Evolutionary conservation across 192 early-diverging fungal genomes (phyloP).

Genomic region (Allomyces macrogynus): DNA sequence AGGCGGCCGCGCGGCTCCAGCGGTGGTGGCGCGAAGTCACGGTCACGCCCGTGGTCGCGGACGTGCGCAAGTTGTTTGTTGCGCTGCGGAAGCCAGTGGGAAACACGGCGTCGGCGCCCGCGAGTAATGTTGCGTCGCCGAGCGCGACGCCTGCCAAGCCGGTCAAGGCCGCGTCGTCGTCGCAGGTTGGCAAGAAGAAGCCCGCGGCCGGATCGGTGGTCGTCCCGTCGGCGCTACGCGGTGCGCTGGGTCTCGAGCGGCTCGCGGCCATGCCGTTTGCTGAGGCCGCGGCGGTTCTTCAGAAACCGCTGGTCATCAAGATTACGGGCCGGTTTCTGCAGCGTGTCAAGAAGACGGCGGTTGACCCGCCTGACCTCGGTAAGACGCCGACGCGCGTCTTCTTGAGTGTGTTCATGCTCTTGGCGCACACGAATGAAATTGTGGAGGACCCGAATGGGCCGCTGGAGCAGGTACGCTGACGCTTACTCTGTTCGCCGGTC

Average conservation of each 20-base stretch:
- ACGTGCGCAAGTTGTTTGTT: not conserved
- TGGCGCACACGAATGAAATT: not conserved
- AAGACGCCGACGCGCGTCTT: not conserved
- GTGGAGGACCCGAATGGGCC: not conserved
- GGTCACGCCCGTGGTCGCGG: not conserved
- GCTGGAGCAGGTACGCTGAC: not conserved
- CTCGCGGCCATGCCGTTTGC: not conserved
- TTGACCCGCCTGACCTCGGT: not conserved
- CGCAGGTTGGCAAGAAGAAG: not conserved
- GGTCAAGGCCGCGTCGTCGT: not conserved
- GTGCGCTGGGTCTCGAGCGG: not conserved
- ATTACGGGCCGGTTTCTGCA: not conserved
- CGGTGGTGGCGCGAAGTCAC: not conserved
- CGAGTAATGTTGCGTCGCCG: not conserved
- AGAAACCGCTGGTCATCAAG: not conserved
- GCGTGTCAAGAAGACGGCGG: not conserved
- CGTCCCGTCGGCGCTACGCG: not conserved
- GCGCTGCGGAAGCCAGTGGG: too few relatives aligned
- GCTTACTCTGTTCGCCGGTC: too few relatives aligned
- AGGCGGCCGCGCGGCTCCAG: not conserved
- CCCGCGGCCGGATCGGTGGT: not conserved
- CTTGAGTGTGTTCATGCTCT: not conserved
- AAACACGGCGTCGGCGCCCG: not conserved
- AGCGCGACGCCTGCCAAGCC: not conserved
- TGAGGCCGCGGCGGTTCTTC: not conserved